Evolutionary conservation across 345 rosid genomes (phyloP), one percentile per base, ranked within the genome.

Genomic region (Aethionema arabicum): DNA sequence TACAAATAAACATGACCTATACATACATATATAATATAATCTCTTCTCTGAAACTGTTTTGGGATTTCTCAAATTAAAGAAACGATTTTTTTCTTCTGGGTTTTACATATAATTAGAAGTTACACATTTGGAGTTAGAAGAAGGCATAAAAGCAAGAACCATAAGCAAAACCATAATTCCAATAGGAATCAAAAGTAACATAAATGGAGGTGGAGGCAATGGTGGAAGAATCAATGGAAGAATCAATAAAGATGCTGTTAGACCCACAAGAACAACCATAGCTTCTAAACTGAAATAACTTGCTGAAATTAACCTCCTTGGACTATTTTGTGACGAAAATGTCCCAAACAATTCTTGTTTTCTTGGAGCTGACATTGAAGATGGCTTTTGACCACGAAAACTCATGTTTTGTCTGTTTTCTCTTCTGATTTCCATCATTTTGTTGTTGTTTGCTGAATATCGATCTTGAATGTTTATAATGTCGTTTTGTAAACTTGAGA

Each of bases 141-240:
- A 72, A 59, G 95, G 91, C 91, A 80, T 81, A 38, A 86, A 84
- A 36, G 96, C 95, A 53, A 89, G 76, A 46, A 77, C 35, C 86
- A 89, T 72, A 38, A 89, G 95, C 73, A 84, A 57, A 13, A 56
- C 82, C 65, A 89, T 68, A 33, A 89, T 89, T 46, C 76, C 86
- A 45, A 89, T 76, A 8, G 96, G 95, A 62, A 89, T 72, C 72
- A 89, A 59, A 39, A 89, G 91, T 65, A 89, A 41, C 90, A 86
- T 57, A 48, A 84, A 84, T 0, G 96, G 96, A 2, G 96, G 96
- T 0, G 91, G 96, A 15, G 95, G 95, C 80, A 89, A 67, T 3
- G 95, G 96, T 0, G 95, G 95, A 4, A 89, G 86, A 21, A 89
- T 65, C 80, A 89, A 53, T 0, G 96, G 96, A n/a, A 89, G 79